Base-by-base conservation (phyloP, 2,329 filamentous ascomycete genomes). In the Nigrospora osmanthi region DNA sequence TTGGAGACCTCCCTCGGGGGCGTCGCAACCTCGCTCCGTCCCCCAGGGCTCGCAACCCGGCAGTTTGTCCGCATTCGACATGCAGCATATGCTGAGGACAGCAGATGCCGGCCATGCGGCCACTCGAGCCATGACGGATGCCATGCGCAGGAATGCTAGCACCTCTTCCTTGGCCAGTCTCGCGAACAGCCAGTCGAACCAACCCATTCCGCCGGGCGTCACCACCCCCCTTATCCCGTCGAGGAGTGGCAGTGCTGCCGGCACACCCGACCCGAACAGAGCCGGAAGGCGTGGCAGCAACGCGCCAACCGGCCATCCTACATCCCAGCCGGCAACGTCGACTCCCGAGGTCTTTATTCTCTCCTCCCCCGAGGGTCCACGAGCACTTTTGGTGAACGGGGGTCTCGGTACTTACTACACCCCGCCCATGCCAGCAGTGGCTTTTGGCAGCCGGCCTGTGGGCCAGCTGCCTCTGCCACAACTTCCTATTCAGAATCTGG, bases 341-440 rank as follows among this genome's bases (percentile, higher is more conserved):
- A 63, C 63, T 19, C 66, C 72, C 0, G 73, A 78, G 47, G 75
- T 82, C 2, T 83, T 82, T 51, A 73, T 84, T 19, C 57, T 84
- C 7, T 76, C 72, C 14, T 83, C 80, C 0, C 78, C 80, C 1
- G 68, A 69, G 36, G 80, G 80, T 1, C 80, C 80, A 1, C 72
- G 73, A 16, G 80, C 72, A 6, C 59, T 84, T 2, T 58, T 84
- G 7, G 62, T 83, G 35, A 78, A 75, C 52, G 69, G 71, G 37
- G 61, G 61, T 12, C 57, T 66, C 1, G 76, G 77, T 23, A 65
- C 71, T 11, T 82, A 75, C 47, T 75, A 69, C 47, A 78, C 71
- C 2, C 72, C 73, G 28, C 66, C 66, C 12, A 52, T 37, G 32
- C 40, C 12, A 37, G 38, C 33, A 15, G 5, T 30, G 15, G 31